phyloP scores from a whole-genome alignment of 2,329 filamentous ascomycete species.

The Aureobasidium leucospermi region DNA sequence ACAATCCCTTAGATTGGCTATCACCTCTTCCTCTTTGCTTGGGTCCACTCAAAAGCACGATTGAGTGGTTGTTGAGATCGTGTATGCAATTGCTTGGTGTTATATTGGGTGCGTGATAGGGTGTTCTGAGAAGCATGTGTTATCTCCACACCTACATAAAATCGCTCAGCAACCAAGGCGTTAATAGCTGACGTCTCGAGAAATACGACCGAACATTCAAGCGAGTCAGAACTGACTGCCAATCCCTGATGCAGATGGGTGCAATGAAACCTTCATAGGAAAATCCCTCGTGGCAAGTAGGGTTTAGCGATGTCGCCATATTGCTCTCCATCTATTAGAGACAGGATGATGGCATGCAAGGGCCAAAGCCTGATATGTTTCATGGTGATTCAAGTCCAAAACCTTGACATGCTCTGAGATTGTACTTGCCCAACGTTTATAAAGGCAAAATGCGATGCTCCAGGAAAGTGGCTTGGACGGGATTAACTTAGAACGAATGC shows the following conservation, averaged over 20 bases:
- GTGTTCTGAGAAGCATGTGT: neutral
- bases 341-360: slow-evolving; percentile 9
- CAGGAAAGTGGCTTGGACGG: neutral
- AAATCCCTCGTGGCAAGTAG: slow-evolving; percentile 4
- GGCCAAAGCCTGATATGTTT: neutral
- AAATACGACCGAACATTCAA: neutral
- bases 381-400: slow-evolving; percentile 1
- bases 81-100: neutral
- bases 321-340: neutral
- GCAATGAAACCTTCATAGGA: neutral
- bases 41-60: neutral
- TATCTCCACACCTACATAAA: neutral
- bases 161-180: neutral
- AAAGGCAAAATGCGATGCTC: neutral
- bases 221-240: neutral
- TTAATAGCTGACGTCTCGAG: neutral
- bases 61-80: neutral
- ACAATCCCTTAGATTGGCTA: neutral
- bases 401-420: slow-evolving; percentile 9
- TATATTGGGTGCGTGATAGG: neutral
- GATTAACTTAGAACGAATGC: neutral
- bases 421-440: neutral
- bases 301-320: slow-evolving; percentile 9
- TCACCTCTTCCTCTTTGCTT: neutral
- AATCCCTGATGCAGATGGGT: neutral